Evolutionary conservation across 768 basidiomycete species (phyloP).

Genomic region (Lentinula aciculospora): DNA sequence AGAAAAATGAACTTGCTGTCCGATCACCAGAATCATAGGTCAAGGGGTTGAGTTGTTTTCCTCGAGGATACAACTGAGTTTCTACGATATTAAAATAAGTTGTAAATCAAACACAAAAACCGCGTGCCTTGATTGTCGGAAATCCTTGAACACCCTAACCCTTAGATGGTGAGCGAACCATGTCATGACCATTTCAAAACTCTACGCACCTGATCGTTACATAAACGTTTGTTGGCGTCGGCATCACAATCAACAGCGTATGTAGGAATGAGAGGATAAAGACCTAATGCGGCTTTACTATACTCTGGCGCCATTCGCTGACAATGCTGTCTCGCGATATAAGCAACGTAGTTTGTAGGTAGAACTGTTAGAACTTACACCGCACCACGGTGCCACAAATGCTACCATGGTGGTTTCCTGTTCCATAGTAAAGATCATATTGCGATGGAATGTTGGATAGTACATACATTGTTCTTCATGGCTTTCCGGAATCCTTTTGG

Average conservation of each 20-base stretch:
- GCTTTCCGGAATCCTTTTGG: slow-evolving; percentile 61
- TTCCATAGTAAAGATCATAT: not conserved
- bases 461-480: slow-evolving; percentile 71
- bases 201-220: slow-evolving; percentile 61
- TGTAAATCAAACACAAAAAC: not conserved
- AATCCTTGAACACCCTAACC: slow-evolving; percentile 76
- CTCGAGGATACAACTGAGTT: slow-evolving; percentile 70
- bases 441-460: not conserved
- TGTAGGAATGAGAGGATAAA: slow-evolving; percentile 78
- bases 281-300: slow-evolving; percentile 70
- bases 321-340: slow-evolving; percentile 55
- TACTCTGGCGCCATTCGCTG: slow-evolving; percentile 82
- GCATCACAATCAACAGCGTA: slow-evolving; percentile 95
- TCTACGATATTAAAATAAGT: slow-evolving; percentile 4
- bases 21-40: slow-evolving; percentile 67
- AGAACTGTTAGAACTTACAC: slow-evolving; percentile 39
- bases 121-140: slow-evolving; percentile 80
- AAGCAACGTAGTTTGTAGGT: not conserved
- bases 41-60: slow-evolving; percentile 53
- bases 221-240: slow-evolving; percentile 73
- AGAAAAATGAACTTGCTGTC: slow-evolving; percentile 65
- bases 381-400: slow-evolving; percentile 95
- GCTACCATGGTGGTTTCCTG: slow-evolving; percentile 79
- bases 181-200: not conserved
- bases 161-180: not conserved